Evolutionary conservation across 352 stramenopile genomes (phyloP).

Genomic region (Phytophthora megakarya): DNA sequence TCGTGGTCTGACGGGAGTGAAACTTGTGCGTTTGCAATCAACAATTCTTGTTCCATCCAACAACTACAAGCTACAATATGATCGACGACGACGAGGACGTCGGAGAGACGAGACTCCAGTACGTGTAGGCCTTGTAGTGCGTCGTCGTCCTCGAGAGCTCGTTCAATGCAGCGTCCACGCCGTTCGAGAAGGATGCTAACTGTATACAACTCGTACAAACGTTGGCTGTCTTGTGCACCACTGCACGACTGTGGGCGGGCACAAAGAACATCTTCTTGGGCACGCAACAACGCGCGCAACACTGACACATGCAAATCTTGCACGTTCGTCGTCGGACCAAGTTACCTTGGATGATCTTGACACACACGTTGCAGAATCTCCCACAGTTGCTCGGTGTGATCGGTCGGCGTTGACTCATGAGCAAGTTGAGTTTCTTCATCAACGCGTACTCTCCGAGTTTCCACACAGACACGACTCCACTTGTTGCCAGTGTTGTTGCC

Average conservation of each 20-base stretch:
- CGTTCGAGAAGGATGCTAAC: slow-evolving; percentile 16
- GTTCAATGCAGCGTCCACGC: slow-evolving; percentile 29
- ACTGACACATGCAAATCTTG: slow-evolving; percentile 31
- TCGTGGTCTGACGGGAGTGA: slow-evolving; percentile 15
- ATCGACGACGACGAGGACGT: slow-evolving; percentile 31
- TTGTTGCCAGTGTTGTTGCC: slow-evolving; percentile 34
- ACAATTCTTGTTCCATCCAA: slow-evolving; percentile 18
- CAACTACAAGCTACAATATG: slow-evolving; percentile 18
- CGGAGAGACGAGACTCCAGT: slow-evolving; percentile 22
- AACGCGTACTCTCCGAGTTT: slow-evolving; percentile 37
- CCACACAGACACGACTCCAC: slow-evolving; percentile 41
- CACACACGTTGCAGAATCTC: slow-evolving; percentile 29
- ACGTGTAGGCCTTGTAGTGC: slow-evolving; percentile 21
- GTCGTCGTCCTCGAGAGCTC: slow-evolving; percentile 22
- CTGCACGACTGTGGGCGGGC: slow-evolving; percentile 14
- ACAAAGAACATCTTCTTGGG: slow-evolving; percentile 44
- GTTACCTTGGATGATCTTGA: slow-evolving; percentile 20
- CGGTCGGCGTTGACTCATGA: slow-evolving; percentile 23
- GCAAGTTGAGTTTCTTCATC: slow-evolving; percentile 44
- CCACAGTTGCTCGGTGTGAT: slow-evolving; percentile 2
- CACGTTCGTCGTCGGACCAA: slow-evolving; percentile 34
- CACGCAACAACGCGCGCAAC: slow-evolving; percentile 37
- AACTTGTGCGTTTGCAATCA: slow-evolving; percentile 17
- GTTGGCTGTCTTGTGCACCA: slow-evolving; percentile 23
- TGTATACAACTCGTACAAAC: slow-evolving; percentile 39